Conservation (phyloP, 768 basidiomycete species). For the Collybia nuda region DNA sequence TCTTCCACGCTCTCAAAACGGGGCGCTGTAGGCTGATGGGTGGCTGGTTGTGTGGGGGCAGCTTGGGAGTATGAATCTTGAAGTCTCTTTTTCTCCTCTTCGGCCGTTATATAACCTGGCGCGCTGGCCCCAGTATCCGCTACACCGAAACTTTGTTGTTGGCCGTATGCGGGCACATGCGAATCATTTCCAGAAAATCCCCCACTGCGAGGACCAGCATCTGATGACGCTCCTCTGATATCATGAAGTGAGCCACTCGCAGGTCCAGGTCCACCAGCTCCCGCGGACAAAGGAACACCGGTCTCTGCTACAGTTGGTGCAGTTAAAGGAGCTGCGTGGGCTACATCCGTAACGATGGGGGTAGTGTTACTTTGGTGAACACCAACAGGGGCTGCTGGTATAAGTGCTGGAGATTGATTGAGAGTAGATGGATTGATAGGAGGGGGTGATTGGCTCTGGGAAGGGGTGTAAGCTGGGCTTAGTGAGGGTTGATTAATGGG, state of each 20-base stretch:
- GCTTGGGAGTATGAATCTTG: constrained; percentile 35
- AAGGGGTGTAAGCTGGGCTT: constrained; percentile 10
- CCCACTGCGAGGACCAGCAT: constrained; percentile 32
- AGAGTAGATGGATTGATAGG: constrained; percentile 23
- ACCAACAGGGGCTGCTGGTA: constrained; percentile 28
- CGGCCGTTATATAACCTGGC: constrained; percentile 47
- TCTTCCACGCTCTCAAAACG: constrained; percentile 53
- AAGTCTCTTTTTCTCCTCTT: constrained; percentile 68
- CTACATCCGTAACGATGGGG: constrained; percentile 24
- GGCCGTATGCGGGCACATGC: constrained; percentile 27
- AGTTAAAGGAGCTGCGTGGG: constrained; percentile 31
- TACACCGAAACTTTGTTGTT: constrained; percentile 7
- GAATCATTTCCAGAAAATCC: constrained; percentile 23
- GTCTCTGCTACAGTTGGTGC: constrained; percentile 73
- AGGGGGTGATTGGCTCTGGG: constrained; percentile 20
- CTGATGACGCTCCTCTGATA: constrained; percentile 36
- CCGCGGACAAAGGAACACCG: constrained; percentile 66
- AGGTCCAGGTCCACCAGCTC: constrained; percentile 61
- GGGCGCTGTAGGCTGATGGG: constrained; percentile 9
- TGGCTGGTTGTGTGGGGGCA: constrained; percentile 12
- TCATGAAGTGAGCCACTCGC: constrained; percentile 63
- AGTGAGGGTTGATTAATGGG: constrained; percentile 13
- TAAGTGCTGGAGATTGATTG: constrained; percentile 20
- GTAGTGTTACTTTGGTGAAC: constrained; percentile 6
- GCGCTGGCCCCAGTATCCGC: constrained; percentile 19